Base-by-base conservation (phyloP, 257 asterid genomes). In the Nicotiana tabacum region DNA sequence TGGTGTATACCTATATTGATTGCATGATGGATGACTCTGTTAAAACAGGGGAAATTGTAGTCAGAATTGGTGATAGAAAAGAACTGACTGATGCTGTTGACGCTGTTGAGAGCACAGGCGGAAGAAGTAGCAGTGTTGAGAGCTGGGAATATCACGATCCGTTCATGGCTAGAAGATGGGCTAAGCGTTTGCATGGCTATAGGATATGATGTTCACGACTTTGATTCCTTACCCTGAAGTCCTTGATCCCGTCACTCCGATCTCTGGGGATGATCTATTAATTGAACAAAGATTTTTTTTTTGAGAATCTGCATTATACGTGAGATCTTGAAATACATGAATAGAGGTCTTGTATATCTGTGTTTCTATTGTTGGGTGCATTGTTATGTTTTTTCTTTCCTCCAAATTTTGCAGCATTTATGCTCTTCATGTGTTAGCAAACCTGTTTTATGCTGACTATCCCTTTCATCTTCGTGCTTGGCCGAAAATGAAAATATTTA, bases 111-210 rank as follows among this genome's bases (percentile, higher is more conserved):
- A 66, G 69, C 24, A 61, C 80, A 1, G 92, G 92, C n/a, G 95
- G 92, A 32, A 91, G 97, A 82, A 84, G 86, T 82, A 93, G 98
- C 88, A 87, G 91, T 58, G 98, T 79, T n/a, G 97, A 91, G 79
- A 85, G 77, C 82, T 94, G 97, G 99, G 97, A 94, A 69, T 93
- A 90, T 64, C 97, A 92, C 84, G 97, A 94, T 82, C 90, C 93
- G 18, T 91, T 91, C 89, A 96, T 94, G 99, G 97, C 99, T 24
- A 96, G 98, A 87, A 91, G 99, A 91, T 95, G 99, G 99, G 99
- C 98, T 18, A 94, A 92, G 81, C 98, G 93, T 89, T 87, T 94
- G 86, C 99, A 94, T 82, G 99, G 91, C 9, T 93, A 92, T 83
- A 90, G 95, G 87, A 86, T 91, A 39, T 91, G 82, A 83, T 58